Evolutionary conservation across 108 stramenopile genomes (phyloP).

Genomic region (Pelagomonas calceolata): DNA sequence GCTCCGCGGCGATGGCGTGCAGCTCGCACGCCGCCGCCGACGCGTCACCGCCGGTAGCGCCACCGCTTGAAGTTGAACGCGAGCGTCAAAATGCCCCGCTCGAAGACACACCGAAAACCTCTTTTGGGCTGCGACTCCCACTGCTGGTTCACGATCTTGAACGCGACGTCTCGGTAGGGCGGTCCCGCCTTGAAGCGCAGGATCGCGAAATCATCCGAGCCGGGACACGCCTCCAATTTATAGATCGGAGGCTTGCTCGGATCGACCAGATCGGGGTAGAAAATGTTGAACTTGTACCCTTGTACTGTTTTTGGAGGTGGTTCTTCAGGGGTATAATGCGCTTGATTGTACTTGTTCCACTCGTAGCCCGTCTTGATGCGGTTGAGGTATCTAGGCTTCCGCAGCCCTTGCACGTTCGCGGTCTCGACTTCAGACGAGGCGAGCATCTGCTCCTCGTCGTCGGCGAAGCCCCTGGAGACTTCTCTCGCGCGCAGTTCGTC

Average conservation of each 20-base stretch:
- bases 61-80: conserved; percentile 92
- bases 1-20: too few relatives aligned
- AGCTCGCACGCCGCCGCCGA: too few relatives aligned
- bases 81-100: conserved; percentile 87
- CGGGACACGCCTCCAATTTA: conserved; percentile 64
- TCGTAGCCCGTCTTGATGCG: conserved; percentile 95
- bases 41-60: conserved; percentile 91
- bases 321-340: conserved; percentile 84
- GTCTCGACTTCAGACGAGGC: background rate
- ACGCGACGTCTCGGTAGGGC: conserved; percentile 98
- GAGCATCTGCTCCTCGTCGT: conserved; percentile 46
- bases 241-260: conserved; percentile 83
- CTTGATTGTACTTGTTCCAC: conserved; percentile 99
- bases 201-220: conserved; percentile 85
- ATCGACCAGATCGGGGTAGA: conserved; percentile 98
- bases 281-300: conserved; percentile 98
- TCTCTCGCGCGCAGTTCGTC: conserved; percentile 54
- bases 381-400: conserved; percentile 98
- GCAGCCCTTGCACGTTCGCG: conserved; percentile 22
- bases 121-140: conserved; percentile 87
- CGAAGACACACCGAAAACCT: conserved; percentile 86
- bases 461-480: conserved; percentile 65
- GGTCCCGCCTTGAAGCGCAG: conserved; percentile 91
- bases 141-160: conserved; percentile 95
- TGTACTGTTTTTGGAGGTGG: conserved; percentile 98